These are phyloP conservation scores for Neurospora sp. DNA, from an alignment of 495 filamentous ascomycete species.

Conservation along the genomic window DNA sequence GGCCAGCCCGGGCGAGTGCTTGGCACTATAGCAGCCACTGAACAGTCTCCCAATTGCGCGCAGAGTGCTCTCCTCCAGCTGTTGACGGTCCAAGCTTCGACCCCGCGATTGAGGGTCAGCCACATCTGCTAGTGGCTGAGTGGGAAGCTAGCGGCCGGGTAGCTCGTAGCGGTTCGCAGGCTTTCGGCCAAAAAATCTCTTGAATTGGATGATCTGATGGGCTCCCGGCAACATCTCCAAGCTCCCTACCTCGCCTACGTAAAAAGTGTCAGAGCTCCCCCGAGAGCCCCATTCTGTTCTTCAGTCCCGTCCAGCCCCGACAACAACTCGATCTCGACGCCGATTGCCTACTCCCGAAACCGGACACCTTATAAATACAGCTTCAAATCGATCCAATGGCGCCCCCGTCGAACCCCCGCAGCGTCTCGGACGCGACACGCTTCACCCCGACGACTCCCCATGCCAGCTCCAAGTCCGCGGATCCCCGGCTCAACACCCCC, in stretches of 20 bases:
- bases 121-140: background rate
- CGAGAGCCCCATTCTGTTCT: background rate
- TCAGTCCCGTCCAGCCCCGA: background rate
- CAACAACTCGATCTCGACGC: background rate
- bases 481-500: slow-evolving; percentile 51
- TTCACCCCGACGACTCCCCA: slow-evolving; percentile 91
- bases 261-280: slow-evolving; percentile 1
- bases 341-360: background rate
- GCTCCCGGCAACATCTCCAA: background rate
- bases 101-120: background rate
- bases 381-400: slow-evolving; percentile 7
- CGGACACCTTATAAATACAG: background rate
- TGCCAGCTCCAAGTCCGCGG: slow-evolving; percentile 57
- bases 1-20: background rate
- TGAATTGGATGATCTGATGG: slow-evolving; percentile 4
- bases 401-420: slow-evolving; percentile 57
- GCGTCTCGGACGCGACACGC: slow-evolving; percentile 84
- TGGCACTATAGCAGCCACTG: background rate
- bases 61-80: background rate
- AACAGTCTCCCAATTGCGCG: background rate
- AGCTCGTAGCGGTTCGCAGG: background rate
- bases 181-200: background rate
- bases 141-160: background rate
- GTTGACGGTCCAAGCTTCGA: background rate
- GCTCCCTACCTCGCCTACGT: background rate